These are phyloP conservation scores for Geosmithia flava DNA, from an alignment of 2,329 filamentous ascomycete genomes.

Conservation along the genomic window DNA sequence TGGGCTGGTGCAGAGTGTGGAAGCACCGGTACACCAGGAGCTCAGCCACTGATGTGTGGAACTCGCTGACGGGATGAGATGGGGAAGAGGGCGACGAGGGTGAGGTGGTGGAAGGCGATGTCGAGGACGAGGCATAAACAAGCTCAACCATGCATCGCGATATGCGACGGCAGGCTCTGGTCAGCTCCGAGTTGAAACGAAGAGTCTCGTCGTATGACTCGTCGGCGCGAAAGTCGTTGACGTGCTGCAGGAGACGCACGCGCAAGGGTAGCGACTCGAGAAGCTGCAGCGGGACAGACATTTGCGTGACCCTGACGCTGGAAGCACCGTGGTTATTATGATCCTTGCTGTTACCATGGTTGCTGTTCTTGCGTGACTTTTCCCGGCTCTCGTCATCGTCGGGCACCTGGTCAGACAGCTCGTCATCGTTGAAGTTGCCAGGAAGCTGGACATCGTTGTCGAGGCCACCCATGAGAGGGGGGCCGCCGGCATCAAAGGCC, in stretches of 20 bases:
- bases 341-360: background rate
- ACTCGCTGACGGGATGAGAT: slow-evolving; percentile 13
- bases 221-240: slow-evolving; percentile 31
- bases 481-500: slow-evolving; percentile 36
- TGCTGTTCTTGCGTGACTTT: background rate
- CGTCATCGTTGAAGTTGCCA: slow-evolving; percentile 37
- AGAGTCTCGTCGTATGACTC: slow-evolving; percentile 34
- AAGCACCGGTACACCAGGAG: slow-evolving; percentile 32
- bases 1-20: slow-evolving; percentile 40
- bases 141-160: slow-evolving; percentile 16
- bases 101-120: background rate
- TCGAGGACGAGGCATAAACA: background rate
- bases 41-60: slow-evolving; percentile 29
- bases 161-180: slow-evolving; percentile 20
- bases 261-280: slow-evolving; percentile 28
- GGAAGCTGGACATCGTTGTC: slow-evolving; percentile 39
- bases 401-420: slow-evolving; percentile 25
- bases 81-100: background rate
- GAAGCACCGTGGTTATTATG: slow-evolving; percentile 3
- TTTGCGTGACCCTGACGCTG: slow-evolving; percentile 25
- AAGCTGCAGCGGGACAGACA: slow-evolving; percentile 34
- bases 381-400: slow-evolving; percentile 7
- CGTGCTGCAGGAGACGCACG: slow-evolving; percentile 27
- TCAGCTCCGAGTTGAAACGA: slow-evolving; percentile 30
- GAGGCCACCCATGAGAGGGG: slow-evolving; percentile 29